Evolutionary conservation across 345 rosid species (phyloP).

Genomic region (Passiflora organensis): DNA sequence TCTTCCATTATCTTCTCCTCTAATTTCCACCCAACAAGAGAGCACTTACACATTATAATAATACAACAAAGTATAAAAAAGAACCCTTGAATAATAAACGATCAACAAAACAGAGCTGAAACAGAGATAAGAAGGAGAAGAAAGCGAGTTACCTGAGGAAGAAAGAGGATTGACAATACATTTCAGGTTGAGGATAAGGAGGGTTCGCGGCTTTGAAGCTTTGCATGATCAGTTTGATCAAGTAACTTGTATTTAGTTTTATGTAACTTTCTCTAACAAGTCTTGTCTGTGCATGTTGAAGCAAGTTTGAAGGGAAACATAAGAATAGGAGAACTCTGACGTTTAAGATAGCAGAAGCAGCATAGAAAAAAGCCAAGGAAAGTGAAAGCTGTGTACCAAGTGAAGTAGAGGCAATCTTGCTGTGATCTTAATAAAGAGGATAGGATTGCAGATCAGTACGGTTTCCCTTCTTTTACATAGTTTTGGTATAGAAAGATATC

Average conservation of each 20-base stretch:
- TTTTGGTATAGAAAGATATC: constrained; percentile 7
- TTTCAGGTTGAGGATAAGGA: constrained; percentile 38
- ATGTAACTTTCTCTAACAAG: background rate
- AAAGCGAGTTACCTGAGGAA: constrained; percentile 54
- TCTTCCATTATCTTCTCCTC: constrained; percentile 40
- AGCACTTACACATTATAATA: constrained; percentile 9
- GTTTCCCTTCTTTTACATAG: constrained; percentile 8
- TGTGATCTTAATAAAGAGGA: constrained; percentile 29
- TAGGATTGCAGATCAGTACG: constrained; percentile 34
- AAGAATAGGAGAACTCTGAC: background rate
- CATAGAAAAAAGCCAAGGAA: background rate
- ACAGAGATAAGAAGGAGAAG: background rate
- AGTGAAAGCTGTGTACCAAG: too few species aligned
- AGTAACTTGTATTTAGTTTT: too few species aligned
- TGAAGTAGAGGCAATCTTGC: constrained; percentile 23
- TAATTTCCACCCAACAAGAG: too few species aligned
- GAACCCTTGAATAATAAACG: background rate
- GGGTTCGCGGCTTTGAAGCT: constrained; percentile 51
- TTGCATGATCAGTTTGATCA: constrained; percentile 39
- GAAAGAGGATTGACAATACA: constrained; percentile 60
- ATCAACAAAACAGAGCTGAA: background rate
- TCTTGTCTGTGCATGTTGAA: background rate
- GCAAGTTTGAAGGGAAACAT: background rate
- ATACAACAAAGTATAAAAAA: background rate
- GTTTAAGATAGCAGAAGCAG: background rate